Conservation (phyloP, 2,329 filamentous ascomycete genomes). For the Penicillium vulpinum region DNA sequence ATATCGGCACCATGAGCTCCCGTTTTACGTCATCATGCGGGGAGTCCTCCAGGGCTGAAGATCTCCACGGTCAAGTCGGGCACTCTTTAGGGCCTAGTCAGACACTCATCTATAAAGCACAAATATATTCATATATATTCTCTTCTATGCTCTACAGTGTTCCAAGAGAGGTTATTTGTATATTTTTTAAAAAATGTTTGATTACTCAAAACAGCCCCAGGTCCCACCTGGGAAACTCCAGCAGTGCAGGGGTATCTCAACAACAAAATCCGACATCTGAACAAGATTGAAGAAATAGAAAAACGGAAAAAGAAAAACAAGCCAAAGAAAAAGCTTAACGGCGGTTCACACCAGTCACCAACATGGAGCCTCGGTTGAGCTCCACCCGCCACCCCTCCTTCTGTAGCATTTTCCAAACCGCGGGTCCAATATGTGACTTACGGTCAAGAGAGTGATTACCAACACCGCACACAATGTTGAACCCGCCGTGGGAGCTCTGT, state of each 20-base stretch:
- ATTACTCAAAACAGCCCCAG: not conserved
- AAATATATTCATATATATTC: not conserved
- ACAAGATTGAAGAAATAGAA: not conserved
- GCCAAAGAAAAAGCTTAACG: constrained; percentile 17
- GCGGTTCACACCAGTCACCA: constrained; percentile 62
- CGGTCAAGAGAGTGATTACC: constrained; percentile 78
- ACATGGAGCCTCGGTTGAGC: constrained; percentile 67
- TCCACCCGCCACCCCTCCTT: constrained; percentile 82
- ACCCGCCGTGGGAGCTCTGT: constrained; percentile 55
- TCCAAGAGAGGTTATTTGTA: not conserved
- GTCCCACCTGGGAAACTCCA: constrained; percentile 4
- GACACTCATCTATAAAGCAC: not conserved
- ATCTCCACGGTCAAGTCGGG: too few species aligned
- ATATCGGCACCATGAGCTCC: not conserved
- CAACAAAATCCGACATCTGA: not conserved
- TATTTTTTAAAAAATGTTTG: not conserved
- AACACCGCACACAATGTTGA: constrained; percentile 76
- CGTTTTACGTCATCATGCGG: constrained; percentile 37
- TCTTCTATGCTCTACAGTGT: not conserved
- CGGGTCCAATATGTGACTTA: constrained; percentile 71
- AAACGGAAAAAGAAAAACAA: not conserved
- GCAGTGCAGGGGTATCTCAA: constrained; percentile 10
- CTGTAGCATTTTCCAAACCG: constrained; percentile 73
- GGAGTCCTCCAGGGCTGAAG: constrained; percentile 15
- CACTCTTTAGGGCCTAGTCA: constrained; percentile 1